These are phyloP conservation scores for Oldenlandia corymbosa DNA, from an alignment of 257 asterid genomes.

Conservation along the genomic window DNA sequence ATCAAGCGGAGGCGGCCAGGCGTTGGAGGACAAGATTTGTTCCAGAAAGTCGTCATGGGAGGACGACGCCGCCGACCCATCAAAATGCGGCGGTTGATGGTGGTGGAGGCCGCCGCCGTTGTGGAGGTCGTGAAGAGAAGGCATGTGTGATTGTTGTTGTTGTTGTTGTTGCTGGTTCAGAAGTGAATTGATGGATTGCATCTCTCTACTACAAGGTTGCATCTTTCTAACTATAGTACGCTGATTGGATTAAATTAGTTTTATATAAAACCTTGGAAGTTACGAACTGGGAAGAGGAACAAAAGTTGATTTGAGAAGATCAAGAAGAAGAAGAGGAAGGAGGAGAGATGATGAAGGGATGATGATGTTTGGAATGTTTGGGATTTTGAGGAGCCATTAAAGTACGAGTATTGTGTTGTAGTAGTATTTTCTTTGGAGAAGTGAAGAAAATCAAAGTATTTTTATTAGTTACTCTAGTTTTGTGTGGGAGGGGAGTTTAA, in stretches of 20 bases:
- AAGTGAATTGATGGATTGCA: slow-evolving; percentile 49
- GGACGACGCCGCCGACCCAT: slow-evolving; percentile 37
- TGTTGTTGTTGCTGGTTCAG: slow-evolving; percentile 25
- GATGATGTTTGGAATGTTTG: slow-evolving; percentile 16
- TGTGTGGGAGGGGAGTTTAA: too few species aligned
- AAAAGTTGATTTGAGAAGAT: not conserved
- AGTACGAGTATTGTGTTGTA: too few species aligned
- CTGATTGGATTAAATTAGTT: not conserved
- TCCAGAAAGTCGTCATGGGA: slow-evolving; percentile 71
- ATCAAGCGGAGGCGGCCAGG: slow-evolving; percentile 25
- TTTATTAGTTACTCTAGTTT: too few species aligned
- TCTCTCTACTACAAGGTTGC: slow-evolving; percentile 38
- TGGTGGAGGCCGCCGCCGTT: slow-evolving; percentile 23
- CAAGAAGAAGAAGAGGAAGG: not conserved
- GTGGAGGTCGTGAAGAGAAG: slow-evolving; percentile 46
- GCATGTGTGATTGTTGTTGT: slow-evolving; percentile 36
- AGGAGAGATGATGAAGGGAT: too few species aligned
- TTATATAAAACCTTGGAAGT: not conserved
- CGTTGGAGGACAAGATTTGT: slow-evolving; percentile 67
- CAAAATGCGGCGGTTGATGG: slow-evolving; percentile 39
- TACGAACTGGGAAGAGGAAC: not conserved
- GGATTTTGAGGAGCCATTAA: slow-evolving; percentile 1
- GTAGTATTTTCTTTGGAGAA: too few species aligned
- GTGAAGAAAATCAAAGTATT: too few species aligned
- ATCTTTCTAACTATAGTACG: not conserved